Conservation (phyloP, 352 stramenopile genomes). For the Pythium aristosporum region DNA sequence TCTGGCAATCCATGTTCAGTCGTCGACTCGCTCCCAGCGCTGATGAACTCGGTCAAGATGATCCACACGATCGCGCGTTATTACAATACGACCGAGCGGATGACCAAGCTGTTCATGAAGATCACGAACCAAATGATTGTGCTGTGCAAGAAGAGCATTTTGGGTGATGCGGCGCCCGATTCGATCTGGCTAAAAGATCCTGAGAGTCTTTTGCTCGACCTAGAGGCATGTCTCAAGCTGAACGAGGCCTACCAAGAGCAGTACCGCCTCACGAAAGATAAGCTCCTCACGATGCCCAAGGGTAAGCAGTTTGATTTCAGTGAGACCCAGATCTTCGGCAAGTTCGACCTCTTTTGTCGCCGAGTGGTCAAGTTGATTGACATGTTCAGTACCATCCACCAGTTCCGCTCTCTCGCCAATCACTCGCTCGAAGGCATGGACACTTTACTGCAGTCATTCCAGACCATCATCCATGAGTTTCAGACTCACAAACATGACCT, state of each 20-base stretch:
- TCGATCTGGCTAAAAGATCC: constrained; percentile 95
- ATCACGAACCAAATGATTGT: constrained; percentile 99
- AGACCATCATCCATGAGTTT: constrained; percentile 96
- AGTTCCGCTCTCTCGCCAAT: constrained; percentile 91
- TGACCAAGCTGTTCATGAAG: constrained; percentile 96
- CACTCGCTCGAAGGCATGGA: constrained; percentile 93
- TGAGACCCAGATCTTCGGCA: constrained; percentile 98
- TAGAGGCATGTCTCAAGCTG: constrained; percentile 96
- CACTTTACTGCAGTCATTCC: constrained; percentile 93
- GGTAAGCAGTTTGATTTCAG: constrained; percentile 99
- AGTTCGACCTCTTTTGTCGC: constrained; percentile 98
- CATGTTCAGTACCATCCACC: constrained; percentile 99
- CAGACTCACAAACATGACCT: constrained; percentile 96
- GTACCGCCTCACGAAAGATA: constrained; percentile 97
- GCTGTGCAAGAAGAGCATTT: constrained; percentile 96
- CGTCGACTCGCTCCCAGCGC: constrained; percentile 96
- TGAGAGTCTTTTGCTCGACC: constrained; percentile 91
- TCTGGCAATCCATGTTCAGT: constrained; percentile 95
- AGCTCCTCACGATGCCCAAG: constrained; percentile 93
- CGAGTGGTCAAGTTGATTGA: constrained; percentile 98
- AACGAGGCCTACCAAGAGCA: constrained; percentile 99
- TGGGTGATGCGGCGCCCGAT: constrained; percentile 78
- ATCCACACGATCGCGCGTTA: constrained; percentile 99
- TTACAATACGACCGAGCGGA: constrained; percentile 98
- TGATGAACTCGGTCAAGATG: constrained; percentile 99